Conservation (phyloP, 2,329 filamentous ascomycete genomes). For the Colletotrichum sp. region DNA sequence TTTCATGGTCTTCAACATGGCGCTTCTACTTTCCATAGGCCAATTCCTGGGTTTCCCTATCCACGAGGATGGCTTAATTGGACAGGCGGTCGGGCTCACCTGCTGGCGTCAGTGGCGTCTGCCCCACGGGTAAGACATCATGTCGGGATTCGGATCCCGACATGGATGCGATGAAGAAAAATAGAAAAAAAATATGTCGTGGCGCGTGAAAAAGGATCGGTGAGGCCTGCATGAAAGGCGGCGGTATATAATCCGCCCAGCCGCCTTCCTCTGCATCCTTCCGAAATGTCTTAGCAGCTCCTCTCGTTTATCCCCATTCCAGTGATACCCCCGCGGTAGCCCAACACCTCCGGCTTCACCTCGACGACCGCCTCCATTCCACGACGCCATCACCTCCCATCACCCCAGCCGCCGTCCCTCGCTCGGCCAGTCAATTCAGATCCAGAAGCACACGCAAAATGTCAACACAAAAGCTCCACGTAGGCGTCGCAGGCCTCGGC, state of each 20-base stretch:
- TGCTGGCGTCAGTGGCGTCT: neutral
- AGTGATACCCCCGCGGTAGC: neutral
- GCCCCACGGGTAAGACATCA: neutral
- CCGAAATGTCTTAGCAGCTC: neutral
- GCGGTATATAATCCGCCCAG: neutral
- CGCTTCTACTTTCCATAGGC: neutral
- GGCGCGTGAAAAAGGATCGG: neutral
- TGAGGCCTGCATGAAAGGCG: neutral
- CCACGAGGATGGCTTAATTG: neutral
- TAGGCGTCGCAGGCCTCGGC: slow-evolving; percentile 54
- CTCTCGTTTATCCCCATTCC: neutral
- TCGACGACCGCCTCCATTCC: neutral
- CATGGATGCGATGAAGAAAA: neutral
- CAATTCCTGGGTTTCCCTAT: neutral
- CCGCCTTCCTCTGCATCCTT: neutral
- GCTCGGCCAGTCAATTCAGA: neutral
- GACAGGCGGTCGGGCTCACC: neutral
- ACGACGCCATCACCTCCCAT: neutral
- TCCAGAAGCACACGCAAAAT: neutral
- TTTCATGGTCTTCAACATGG: neutral
- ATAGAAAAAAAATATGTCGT: neutral
- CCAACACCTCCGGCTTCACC: neutral
- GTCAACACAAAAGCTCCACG: slow-evolving; percentile 36
- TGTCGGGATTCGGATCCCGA: slow-evolving; percentile 6
- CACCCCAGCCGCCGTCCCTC: neutral